Evolutionary conservation across 129 eudicot genomes (phyloP), one percentile per base, ranked within the genome.

Genomic region (Arctium lappa): DNA sequence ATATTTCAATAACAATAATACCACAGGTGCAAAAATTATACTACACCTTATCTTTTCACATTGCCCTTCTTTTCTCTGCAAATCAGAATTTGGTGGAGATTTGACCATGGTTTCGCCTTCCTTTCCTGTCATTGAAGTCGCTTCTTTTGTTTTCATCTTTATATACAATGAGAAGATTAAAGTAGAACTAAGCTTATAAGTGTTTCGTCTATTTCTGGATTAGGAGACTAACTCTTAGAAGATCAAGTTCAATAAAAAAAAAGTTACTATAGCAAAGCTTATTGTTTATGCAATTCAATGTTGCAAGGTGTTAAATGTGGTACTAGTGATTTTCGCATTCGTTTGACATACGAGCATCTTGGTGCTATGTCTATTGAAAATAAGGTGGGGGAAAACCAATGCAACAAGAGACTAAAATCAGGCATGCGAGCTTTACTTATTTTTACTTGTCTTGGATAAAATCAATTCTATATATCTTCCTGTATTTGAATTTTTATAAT

Each of bases 401-500:
- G 86, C 83, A 88, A 74, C 81, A 94, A 92, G 86, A 91, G 92
- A 86, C 87, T 90, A 70, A 95, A 91, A 91, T 90, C 91, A 87
- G 97, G 99, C 82, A 86, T 73, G 93, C 79, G 42, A 32, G 73
- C 29, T 39, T 73, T 42, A 40, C 77, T 39, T 63, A 12, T 50
- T 76, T 13, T 27, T 69, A 29, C 38, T 69, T 82, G 15, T 39
- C 38, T 79, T 27, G 63, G 44, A 39, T 50, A 39, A 60, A 60
- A 13, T 40, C 30, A 72, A 27, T 60, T 37, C 60, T 16, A 11
- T 82, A 53, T 69, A 53, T 33, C 11, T 60, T n/a, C 7, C 29
- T 37, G 34, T 39, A 33, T 22, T 11, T 44, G 18, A 15, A 73
- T 40, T 22, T 80, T 37, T 8, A 39, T 56, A 60, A 39, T 34